These are phyloP conservation scores for Globisporangium nodosum DNA, from an alignment of 352 stramenopile species.

Conservation along the genomic window DNA sequence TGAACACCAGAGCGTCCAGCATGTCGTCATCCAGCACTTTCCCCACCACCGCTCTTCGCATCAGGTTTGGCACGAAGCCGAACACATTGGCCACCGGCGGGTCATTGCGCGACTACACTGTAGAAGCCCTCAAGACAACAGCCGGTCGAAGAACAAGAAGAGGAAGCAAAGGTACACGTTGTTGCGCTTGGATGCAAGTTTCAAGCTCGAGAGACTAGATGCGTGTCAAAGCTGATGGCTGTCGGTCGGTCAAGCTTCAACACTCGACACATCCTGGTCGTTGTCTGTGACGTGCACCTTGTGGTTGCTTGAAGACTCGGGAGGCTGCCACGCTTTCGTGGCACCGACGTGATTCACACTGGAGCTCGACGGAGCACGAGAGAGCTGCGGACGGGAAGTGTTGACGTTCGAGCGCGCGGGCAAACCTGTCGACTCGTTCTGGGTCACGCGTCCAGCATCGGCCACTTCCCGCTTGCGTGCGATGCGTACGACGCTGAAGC, in stretches of 20 bases:
- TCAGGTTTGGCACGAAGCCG: too few relatives aligned
- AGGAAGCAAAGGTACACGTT: too few relatives aligned
- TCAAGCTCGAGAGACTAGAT: too few relatives aligned
- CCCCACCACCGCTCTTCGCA: too few relatives aligned
- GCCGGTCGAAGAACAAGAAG: too few relatives aligned
- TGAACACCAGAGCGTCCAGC: too few relatives aligned
- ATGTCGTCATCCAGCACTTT: too few relatives aligned
- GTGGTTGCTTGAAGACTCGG: background rate
- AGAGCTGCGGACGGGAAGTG: background rate
- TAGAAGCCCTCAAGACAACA: too few relatives aligned
- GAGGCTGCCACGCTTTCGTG: background rate
- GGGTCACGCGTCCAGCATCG: background rate
- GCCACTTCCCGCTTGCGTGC: background rate
- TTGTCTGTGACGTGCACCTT: slow-evolving; percentile 4
- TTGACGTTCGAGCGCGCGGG: background rate
- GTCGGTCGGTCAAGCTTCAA: background rate
- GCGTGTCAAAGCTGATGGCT: background rate
- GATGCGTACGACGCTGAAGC: slow-evolving; percentile 7
- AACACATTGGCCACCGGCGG: too few relatives aligned
- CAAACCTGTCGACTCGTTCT: slow-evolving; percentile 2
- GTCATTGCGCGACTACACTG: too few relatives aligned
- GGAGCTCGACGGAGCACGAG: background rate
- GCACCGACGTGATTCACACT: background rate
- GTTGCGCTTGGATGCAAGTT: too few relatives aligned
- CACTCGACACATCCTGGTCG: background rate